phyloP scores from a whole-genome alignment of 257 asterid genomes.

The Osmanthus fragrans region DNA sequence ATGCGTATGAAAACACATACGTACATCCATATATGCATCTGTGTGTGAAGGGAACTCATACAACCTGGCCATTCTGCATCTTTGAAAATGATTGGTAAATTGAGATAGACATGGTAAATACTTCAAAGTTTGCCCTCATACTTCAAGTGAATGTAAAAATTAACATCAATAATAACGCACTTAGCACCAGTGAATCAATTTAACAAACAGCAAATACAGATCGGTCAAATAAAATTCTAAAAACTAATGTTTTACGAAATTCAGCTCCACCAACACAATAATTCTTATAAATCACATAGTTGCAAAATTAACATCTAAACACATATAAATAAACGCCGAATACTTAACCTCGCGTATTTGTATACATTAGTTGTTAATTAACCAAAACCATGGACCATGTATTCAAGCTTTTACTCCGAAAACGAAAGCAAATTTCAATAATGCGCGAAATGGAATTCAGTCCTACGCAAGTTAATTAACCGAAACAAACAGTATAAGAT shows the following conservation, averaged over 20 bases:
- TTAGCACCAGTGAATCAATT: neutral
- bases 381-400: slow-evolving; percentile 30
- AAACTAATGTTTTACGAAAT: neutral
- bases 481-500: neutral
- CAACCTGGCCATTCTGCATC: neutral
- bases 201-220: neutral
- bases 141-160: neutral
- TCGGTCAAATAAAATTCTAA: neutral
- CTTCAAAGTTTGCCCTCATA: neutral
- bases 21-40: neutral
- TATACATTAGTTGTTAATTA: neutral
- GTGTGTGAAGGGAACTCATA: neutral
- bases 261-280: neutral
- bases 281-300: neutral
- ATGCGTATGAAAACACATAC: neutral
- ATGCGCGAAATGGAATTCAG: neutral
- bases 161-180: neutral
- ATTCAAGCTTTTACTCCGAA: slow-evolving; percentile 19
- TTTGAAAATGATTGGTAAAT: neutral
- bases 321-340: neutral
- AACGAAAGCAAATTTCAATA: slow-evolving; percentile 19
- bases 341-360: neutral
- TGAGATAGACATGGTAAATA: neutral
- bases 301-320: neutral
- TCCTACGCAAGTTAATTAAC: slow-evolving; percentile 11